Percentiles rank a stretch among this genome's conserved stretches.
phyloP scores from a whole-genome alignment of 257 asterid species.

The Solanum sejunctum region DNA sequence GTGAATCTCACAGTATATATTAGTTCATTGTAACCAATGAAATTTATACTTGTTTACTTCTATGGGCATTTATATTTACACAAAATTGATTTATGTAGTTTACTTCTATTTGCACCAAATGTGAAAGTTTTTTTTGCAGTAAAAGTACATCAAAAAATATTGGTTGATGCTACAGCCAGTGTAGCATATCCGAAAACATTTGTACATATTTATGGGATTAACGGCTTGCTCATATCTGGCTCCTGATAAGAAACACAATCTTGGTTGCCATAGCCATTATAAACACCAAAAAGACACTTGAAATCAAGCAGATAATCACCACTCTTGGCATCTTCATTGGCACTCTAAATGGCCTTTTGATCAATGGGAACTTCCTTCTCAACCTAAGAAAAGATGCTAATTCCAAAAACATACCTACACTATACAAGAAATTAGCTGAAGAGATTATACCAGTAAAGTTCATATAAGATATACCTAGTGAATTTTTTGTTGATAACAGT shows the following conservation, averaged over 20 bases:
- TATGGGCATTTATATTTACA: too few relatives aligned
- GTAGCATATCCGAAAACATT: too few relatives aligned
- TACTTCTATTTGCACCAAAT: too few relatives aligned
- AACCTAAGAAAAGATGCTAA: constrained; percentile 58
- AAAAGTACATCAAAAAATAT: too few relatives aligned
- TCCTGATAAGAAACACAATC: constrained; percentile 33
- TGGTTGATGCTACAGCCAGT: too few relatives aligned
- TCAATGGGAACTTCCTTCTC: constrained; percentile 36
- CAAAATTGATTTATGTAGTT: too few relatives aligned
- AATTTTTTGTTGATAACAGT: constrained; percentile 29
- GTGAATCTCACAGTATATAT: too few relatives aligned
- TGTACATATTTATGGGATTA: too few relatives aligned
- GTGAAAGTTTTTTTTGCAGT: too few relatives aligned
- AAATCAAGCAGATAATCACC: constrained; percentile 46
- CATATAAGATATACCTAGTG: constrained; percentile 47
- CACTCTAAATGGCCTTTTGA: constrained; percentile 53
- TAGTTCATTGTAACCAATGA: too few relatives aligned
- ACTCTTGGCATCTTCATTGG: constrained; percentile 30
- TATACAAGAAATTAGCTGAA: constrained; percentile 51
- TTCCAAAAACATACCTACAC: constrained; percentile 71
- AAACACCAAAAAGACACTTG: constrained; percentile 40
- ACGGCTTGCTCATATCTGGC: too few relatives aligned
- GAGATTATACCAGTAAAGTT: constrained; percentile 40
- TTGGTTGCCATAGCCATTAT: constrained; percentile 49
- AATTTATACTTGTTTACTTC: too few relatives aligned